Evolutionary conservation across 2,329 filamentous ascomycete species (phyloP), one percentile per base, ranked within the genome.

Genomic region (Cladosporium phlei): DNA sequence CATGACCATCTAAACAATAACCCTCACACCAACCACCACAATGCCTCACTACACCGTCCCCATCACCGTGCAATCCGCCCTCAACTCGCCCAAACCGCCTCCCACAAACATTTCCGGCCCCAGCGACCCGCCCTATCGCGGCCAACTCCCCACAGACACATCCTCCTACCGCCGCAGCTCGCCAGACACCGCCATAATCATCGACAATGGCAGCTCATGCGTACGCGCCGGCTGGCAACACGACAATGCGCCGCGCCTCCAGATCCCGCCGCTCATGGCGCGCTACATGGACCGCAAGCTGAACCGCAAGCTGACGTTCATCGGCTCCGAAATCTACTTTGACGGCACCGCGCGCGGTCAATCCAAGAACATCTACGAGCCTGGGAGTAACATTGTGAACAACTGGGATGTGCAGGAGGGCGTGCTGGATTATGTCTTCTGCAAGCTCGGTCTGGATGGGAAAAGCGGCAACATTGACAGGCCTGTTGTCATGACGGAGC

Each of bases 331-430:
- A 70, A 88, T 94, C 61, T 97, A 93, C 62, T 85, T 90, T 53
- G 93, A 98, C 68, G 93, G 91, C 20, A 95, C 89, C 1, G 89
- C 93, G 17, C 80, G 88, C 47, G 88, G 89, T 9, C 93, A 97
- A 65, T 84, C 95, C 50, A 85, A 91, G 64, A 86, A 88, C 65
- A 85, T 90, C 1, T 97, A 96, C 59, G 93, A 98, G 65, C 79
- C 85, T 2, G 90, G 90, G 19, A 91, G 85, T 34, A 91, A 90
- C 54, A 85, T 98, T 38, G 82, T 97, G 51, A 90, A 88, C 66
- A 97, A 97, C 64, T 98, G 94, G 89, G 93, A 98, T 67, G 90
- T 89, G 25, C 89, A 95, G 81, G 93, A 98, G 67, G 89, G 91
- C 49, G 76, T 96, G 4, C 70, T 98, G 37, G 93, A 98, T 69